phyloP scores from a whole-genome alignment of 768 basidiomycete genomes.

The Amanita rubescens region DNA sequence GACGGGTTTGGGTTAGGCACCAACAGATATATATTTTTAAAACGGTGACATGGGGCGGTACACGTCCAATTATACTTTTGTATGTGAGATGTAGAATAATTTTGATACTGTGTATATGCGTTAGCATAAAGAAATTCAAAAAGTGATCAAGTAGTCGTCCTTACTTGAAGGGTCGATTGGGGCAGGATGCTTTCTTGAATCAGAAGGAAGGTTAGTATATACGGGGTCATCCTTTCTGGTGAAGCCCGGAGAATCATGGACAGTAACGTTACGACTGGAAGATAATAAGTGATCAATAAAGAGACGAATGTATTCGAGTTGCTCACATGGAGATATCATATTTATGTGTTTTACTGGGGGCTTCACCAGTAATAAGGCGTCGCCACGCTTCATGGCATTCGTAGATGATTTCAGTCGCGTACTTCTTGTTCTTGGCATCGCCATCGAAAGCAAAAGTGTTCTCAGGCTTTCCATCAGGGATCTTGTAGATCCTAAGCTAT shows the following conservation, averaged over 20 bases:
- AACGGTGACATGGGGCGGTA: no score
- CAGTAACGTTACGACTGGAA: conserved; percentile 72
- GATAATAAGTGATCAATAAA: conserved; percentile 3
- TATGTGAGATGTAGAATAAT: conserved; percentile 93
- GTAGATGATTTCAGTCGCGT: conserved; percentile 97
- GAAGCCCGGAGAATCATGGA: conserved; percentile 67
- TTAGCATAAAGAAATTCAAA: not conserved
- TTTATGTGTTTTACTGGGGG: conserved; percentile 57
- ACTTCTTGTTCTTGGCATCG: conserved; percentile 99
- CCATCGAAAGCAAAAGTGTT: conserved; percentile 99
- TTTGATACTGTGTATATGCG: conserved; percentile 58
- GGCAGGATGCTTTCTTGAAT: conserved; percentile 79
- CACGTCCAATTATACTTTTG: conserved; percentile 68
- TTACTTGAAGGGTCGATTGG: conserved; percentile 87
- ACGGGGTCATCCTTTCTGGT: conserved; percentile 51
- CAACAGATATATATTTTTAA: no score
- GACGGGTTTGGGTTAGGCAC: no score
- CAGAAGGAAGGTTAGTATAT: conserved; percentile 63
- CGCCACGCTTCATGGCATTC: conserved; percentile 99
- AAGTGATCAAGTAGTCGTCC: conserved; percentile 20
- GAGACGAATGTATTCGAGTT: not conserved
- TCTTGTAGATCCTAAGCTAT: conserved; percentile 78
- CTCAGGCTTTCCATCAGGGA: conserved; percentile 93
- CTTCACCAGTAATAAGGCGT: conserved; percentile 78
- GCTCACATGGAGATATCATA: conserved; percentile 85